Percentiles rank a stretch among this genome's conserved stretches.
phyloP scores from a whole-genome alignment of 768 basidiomycete genomes.

The Gloeostereum incarnatum region DNA sequence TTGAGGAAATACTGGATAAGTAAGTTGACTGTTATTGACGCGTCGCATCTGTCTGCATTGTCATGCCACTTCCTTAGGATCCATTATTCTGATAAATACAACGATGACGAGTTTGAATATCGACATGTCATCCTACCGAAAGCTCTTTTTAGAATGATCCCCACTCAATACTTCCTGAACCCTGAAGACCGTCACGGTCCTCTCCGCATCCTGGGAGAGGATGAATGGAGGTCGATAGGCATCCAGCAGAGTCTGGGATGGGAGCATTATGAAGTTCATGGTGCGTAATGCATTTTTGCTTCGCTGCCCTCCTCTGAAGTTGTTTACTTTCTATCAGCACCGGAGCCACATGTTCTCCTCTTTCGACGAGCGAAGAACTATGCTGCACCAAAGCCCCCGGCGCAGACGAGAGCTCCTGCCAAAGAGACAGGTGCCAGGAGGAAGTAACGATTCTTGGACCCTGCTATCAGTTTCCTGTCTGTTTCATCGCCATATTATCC shows the following conservation, averaged over 20 bases:
- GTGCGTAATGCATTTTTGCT: slow-evolving; percentile 26
- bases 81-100: slow-evolving; percentile 86
- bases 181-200: slow-evolving; percentile 59
- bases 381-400: slow-evolving; percentile 39
- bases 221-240: slow-evolving; percentile 94
- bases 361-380: slow-evolving; percentile 79
- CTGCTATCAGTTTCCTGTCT: background rate
- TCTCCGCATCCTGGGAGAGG: slow-evolving; percentile 73
- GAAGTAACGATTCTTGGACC: slow-evolving; percentile 27
- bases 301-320: slow-evolving; percentile 3
- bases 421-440: slow-evolving; percentile 27
- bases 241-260: slow-evolving; percentile 95
- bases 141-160: slow-evolving; percentile 87
- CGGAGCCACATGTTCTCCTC: slow-evolving; percentile 89
- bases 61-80: slow-evolving; percentile 40
- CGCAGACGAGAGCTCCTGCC: too few relatives aligned
- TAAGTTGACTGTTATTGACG: slow-evolving; percentile 18
- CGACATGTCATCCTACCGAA: slow-evolving; percentile 97
- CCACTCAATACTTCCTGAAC: slow-evolving; percentile 76
- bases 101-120: slow-evolving; percentile 91
- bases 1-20: slow-evolving; percentile 79
- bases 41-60: slow-evolving; percentile 9
- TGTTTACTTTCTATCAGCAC: slow-evolving; percentile 37
- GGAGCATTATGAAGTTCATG: slow-evolving; percentile 98
- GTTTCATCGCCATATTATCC: background rate